A percentile compares a stretch with the other conserved stretches of the same genome.
Evolutionary conservation across 2,329 filamentous ascomycete species (phyloP).

Genomic region (Scedosporium boydii): DNA sequence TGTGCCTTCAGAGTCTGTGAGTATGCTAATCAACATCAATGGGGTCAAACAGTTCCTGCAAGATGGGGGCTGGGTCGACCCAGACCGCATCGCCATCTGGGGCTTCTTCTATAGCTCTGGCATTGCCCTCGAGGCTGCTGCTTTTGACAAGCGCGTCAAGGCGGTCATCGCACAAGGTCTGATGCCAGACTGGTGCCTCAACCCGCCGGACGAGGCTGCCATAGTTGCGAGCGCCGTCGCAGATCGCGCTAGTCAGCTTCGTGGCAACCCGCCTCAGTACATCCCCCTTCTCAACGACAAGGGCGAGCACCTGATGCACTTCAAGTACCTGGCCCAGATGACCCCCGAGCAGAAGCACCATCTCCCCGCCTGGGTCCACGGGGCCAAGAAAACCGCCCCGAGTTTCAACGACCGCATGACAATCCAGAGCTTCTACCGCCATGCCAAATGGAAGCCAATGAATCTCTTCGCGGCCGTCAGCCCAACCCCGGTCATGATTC

Average conservation of each 20-base stretch:
- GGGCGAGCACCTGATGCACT: constrained; percentile 26
- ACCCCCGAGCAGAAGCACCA: constrained; percentile 13
- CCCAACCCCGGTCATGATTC: constrained; percentile 16
- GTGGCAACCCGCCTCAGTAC: constrained; percentile 26
- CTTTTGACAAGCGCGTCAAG: constrained; percentile 17
- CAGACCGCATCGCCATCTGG: constrained; percentile 17
- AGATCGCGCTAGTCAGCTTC: constrained; percentile 27
- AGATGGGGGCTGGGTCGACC: constrained; percentile 30
- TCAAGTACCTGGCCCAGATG: constrained; percentile 12
- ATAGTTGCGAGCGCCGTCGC: constrained; percentile 21
- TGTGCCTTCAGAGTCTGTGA: no score
- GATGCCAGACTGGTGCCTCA: constrained; percentile 7
- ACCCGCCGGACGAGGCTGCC: not conserved
- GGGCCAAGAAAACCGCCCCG: constrained; percentile 10
- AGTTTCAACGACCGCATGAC: constrained; percentile 17
- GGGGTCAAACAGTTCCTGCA: constrained; percentile 20
- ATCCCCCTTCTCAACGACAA: constrained; percentile 24
- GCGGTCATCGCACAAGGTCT: constrained; percentile 16
- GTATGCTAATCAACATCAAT: no score
- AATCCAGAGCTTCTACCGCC: constrained; percentile 17
- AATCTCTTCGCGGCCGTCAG: constrained; percentile 12
- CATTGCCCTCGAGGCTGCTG: constrained; percentile 17
- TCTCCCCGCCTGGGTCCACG: constrained; percentile 7
- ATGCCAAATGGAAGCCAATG: constrained; percentile 14
- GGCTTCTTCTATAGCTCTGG: constrained; percentile 20